Conservation (phyloP, 75 land plant genomes). For the Pinus tabuliformis region DNA sequence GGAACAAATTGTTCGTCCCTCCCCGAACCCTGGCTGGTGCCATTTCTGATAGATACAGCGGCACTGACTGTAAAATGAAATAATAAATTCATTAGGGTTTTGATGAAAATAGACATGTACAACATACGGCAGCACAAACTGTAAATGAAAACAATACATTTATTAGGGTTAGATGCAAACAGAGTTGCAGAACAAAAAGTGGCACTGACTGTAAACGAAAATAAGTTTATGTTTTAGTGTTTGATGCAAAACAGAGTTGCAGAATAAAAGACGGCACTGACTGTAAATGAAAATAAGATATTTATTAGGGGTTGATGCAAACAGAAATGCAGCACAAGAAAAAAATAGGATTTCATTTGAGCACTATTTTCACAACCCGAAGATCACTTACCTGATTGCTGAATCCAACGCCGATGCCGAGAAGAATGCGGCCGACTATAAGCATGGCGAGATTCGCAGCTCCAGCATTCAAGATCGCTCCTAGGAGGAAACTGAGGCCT, state of each 20-base stretch:
- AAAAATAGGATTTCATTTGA: not conserved
- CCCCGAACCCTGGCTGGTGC: conserved; percentile 76
- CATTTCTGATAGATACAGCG: conserved; percentile 78
- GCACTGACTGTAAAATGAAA: conserved; percentile 56
- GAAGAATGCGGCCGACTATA: conserved; percentile 65
- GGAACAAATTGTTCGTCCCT: conserved; percentile 67
- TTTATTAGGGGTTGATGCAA: not conserved
- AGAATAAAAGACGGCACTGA: not conserved
- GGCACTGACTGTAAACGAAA: no score
- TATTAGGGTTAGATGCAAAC: not conserved
- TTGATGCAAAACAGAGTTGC: no score
- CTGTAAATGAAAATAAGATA: not conserved
- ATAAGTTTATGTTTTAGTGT: no score
- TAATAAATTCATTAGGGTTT: not conserved
- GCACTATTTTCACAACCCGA: not conserved
- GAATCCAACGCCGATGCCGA: conserved; percentile 81
- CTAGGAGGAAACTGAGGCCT: conserved; percentile 57
- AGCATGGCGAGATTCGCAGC: conserved; percentile 67
- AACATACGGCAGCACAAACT: not conserved
- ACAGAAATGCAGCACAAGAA: no score
- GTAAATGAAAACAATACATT: not conserved
- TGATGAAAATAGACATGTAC: not conserved
- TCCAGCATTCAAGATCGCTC: conserved; percentile 51
- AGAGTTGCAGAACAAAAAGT: not conserved
- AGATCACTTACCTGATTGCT: conserved; percentile 58